Conservation (phyloP, 495 filamentous ascomycete genomes). For the Bathelium albidoporum region DNA sequence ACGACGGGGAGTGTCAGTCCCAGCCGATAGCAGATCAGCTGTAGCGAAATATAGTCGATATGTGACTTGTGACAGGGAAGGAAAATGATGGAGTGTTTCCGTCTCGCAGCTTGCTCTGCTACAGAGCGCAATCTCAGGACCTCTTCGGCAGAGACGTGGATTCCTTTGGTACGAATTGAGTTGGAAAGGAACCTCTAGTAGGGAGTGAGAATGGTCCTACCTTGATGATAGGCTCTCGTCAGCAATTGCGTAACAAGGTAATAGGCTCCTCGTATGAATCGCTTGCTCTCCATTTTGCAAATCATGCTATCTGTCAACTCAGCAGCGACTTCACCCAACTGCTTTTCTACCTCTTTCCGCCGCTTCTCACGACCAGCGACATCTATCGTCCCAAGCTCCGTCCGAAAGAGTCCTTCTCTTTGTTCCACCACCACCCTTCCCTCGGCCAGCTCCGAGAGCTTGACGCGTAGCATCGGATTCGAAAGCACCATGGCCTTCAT, state of each 20-base stretch:
- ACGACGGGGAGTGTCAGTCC: slow-evolving; percentile 85
- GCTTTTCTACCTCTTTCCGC: slow-evolving; percentile 23
- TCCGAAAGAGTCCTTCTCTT: slow-evolving; percentile 48
- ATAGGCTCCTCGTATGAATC: slow-evolving; percentile 85
- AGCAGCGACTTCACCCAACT: slow-evolving; percentile 63
- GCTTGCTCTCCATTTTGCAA: slow-evolving; percentile 95
- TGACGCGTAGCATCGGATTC: slow-evolving; percentile 61
- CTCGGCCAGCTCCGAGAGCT: slow-evolving; percentile 67
- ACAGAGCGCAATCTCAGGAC: slow-evolving; percentile 70
- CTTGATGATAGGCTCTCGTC: slow-evolving; percentile 89
- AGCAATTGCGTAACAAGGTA: slow-evolving; percentile 80
- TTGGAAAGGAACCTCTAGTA: not conserved
- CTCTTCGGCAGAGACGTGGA: slow-evolving; percentile 92
- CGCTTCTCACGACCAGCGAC: slow-evolving; percentile 14
- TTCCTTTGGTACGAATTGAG: slow-evolving; percentile 37
- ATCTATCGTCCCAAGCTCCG: slow-evolving; percentile 34
- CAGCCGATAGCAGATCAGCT: slow-evolving; percentile 87
- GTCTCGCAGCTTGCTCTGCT: slow-evolving; percentile 67
- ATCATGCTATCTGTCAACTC: slow-evolving; percentile 89
- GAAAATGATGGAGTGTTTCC: slow-evolving; percentile 94
- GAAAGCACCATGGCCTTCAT: slow-evolving; percentile 69
- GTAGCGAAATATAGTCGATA: slow-evolving; percentile 88
- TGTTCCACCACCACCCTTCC: slow-evolving; percentile 63
- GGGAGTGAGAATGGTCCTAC: slow-evolving; percentile 27
- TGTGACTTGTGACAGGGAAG: slow-evolving; percentile 89